phyloP scores from a whole-genome alignment of 495 filamentous ascomycete genomes.

The Clohesyomyces aquaticus region DNA sequence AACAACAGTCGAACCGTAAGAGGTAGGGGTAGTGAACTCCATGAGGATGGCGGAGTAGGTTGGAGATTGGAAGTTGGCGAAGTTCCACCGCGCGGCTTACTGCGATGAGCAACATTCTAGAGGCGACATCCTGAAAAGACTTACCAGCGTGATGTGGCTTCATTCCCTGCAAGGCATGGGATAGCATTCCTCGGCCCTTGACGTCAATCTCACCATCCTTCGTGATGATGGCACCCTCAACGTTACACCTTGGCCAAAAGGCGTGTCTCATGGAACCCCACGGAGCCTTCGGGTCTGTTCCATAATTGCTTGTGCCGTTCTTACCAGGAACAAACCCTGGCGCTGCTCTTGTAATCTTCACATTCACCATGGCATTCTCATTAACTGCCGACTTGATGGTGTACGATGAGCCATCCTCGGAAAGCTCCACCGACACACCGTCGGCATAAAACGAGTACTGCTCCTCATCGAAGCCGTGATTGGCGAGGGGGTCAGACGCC shows the following conservation, averaged over 20 bases:
- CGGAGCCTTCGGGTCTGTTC: slow-evolving; percentile 78
- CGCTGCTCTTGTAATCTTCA: slow-evolving; percentile 72
- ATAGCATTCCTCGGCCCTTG: slow-evolving; percentile 74
- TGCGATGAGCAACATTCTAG: slow-evolving; percentile 18
- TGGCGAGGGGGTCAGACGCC: slow-evolving; percentile 73
- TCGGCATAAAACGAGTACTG: slow-evolving; percentile 82
- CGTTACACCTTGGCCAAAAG: slow-evolving; percentile 87
- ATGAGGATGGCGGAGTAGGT: slow-evolving; percentile 88
- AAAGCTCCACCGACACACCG: slow-evolving; percentile 77
- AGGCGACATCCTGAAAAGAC: slow-evolving; percentile 23
- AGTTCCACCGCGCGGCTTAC: slow-evolving; percentile 87
- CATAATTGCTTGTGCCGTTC: slow-evolving; percentile 81
- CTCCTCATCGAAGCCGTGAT: slow-evolving; percentile 81
- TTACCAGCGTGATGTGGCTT: slow-evolving; percentile 94
- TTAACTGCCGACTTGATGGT: slow-evolving; percentile 84
- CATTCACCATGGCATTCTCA: slow-evolving; percentile 73
- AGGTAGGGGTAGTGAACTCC: slow-evolving; percentile 94
- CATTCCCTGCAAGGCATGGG: slow-evolving; percentile 92
- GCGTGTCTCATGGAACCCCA: slow-evolving; percentile 91
- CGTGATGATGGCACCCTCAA: slow-evolving; percentile 82
- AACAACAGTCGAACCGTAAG: slow-evolving; percentile 87
- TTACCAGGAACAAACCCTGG: slow-evolving; percentile 88
- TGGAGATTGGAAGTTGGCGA: slow-evolving; percentile 85
- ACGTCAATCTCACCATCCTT: slow-evolving; percentile 82
- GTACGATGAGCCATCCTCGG: slow-evolving; percentile 79